Evolutionary conservation across 371 early-diverging fungal genomes (phyloP), one percentile per base, ranked within the genome.

Genomic region (Lichtheimia ornata): DNA sequence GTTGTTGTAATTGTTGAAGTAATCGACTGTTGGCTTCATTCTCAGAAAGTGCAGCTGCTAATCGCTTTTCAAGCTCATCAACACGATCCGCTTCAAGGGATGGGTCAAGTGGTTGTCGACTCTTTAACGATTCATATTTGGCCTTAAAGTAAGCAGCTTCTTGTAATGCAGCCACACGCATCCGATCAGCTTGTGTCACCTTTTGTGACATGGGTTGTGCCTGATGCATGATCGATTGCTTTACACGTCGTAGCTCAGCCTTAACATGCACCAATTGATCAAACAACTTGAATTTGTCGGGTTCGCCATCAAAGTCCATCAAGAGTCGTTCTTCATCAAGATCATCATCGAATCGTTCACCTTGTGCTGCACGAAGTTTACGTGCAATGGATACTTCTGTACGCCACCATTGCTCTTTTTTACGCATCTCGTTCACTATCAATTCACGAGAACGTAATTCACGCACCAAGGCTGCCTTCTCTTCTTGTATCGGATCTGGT

Each of bases 61-160:
- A 62, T 5, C 80, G 69, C 47, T 71, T 69, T 55, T 85, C 85
- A n/a, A 85, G 66, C 41, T 81, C 77, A 28, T 61, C 54, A 5
- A 76, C 74, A 7, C 85, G 72, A 12, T 81, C 74, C 7, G 61
- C 61, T 50, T 82, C 82, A 4, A 80, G 27, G 5, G 63, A 58
- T 2, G 65, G 12, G 11, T 77, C 80, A 14, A 59, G 61, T 12
- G 53, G 65, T 59, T 78, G 54, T 54, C 56, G 67, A 58, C 59
- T n/a, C 68, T 77, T 50, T 62, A 76, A 24, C 59, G 67, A 67
- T 28, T 51, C 57, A 50, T 74, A 70, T 49, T 85, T 85, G 15
- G 82, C 77, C 58, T 83, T 83, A 54, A 82, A 74, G 61, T 85
- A 85, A 0, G 79, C 82, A 0, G 85, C 83, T 57, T 85, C 85